A percentile compares a stretch with the other conserved stretches of the same genome.
Conservation (phyloP, 1,139 yeast genomes). For the Arxiozyma bovina region DNA sequence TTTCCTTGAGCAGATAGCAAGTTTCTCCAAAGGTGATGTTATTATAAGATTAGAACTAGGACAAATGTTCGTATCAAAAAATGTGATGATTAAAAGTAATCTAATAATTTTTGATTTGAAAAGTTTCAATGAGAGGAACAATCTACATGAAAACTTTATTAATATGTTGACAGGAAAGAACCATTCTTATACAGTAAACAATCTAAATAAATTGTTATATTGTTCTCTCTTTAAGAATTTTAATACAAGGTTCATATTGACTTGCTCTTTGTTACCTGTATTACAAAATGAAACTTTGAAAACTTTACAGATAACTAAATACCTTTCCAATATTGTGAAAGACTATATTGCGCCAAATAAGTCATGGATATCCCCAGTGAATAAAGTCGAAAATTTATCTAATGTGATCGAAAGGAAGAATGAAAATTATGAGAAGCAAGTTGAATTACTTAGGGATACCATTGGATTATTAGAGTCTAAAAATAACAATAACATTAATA, state of each 20-base stretch:
- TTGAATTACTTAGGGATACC: slow-evolving; percentile 38
- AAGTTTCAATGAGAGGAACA: background rate
- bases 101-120: background rate
- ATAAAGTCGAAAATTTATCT: slow-evolving; percentile 38
- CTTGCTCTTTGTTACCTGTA: slow-evolving; percentile 59
- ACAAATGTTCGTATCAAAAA: background rate
- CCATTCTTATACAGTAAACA: slow-evolving; percentile 23
- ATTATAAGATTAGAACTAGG: background rate
- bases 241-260: slow-evolving; percentile 67
- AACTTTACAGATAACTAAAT: slow-evolving; percentile 67
- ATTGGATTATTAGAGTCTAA: background rate
- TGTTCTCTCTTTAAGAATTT: slow-evolving; percentile 86
- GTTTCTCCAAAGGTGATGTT: background rate
- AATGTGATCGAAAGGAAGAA: slow-evolving; percentile 41
- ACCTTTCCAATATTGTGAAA: slow-evolving; percentile 45
- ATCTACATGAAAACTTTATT: background rate
- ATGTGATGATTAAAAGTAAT: background rate
- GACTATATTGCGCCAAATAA: slow-evolving; percentile 48
- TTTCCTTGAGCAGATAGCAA: background rate
- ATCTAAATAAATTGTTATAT: slow-evolving; percentile 70
- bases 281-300: slow-evolving; percentile 70
- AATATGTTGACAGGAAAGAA: background rate
- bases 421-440: slow-evolving; percentile 37
- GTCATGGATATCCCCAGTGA: slow-evolving; percentile 44
- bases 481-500: background rate